Evolutionary conservation across 176 grass and related monocot species (phyloP).

Genomic region (Zoysia japonica): DNA sequence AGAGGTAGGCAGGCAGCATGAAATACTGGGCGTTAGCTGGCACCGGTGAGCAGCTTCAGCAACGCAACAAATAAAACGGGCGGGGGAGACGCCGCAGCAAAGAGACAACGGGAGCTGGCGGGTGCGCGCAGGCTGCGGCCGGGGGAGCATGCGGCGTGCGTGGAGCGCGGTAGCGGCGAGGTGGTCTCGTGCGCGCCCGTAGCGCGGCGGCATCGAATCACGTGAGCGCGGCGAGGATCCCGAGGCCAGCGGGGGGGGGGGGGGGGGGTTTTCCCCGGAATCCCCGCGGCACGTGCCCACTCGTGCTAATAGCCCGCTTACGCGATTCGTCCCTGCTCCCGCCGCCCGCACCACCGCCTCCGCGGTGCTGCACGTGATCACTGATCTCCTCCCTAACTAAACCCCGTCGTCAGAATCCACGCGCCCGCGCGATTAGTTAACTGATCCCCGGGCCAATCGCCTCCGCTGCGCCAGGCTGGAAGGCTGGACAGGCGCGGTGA

Average conservation of each 20-base stretch:
- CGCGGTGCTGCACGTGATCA: conserved; percentile 51
- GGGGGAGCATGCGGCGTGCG: no score
- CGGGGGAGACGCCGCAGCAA: conserved; percentile 23
- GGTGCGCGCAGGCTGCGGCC: neutral
- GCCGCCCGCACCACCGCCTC: neutral
- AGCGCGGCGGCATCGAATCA: conserved; percentile 68
- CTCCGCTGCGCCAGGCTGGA: conserved; percentile 7
- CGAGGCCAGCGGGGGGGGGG: conserved; percentile 41
- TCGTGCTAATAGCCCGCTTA: conserved; percentile 42
- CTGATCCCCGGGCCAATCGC: conserved; percentile 20
- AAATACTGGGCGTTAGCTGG: neutral
- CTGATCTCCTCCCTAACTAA: neutral
- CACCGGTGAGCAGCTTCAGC: neutral
- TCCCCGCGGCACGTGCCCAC: conserved; percentile 63
- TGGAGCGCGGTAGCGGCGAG: neutral
- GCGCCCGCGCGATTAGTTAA: conserved; percentile 36
- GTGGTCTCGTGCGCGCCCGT: neutral
- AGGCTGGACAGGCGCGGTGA: no score
- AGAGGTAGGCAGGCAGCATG: no score
- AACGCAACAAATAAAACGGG: neutral
- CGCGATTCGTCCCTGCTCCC: conserved; percentile 16
- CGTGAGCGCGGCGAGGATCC: conserved; percentile 78
- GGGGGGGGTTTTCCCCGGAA: conserved; percentile 38
- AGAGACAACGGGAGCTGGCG: neutral
- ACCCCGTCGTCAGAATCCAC: conserved; percentile 10